Base-by-base conservation (phyloP, 2,329 filamentous ascomycete genomes). In the Geosmithia flava region DNA sequence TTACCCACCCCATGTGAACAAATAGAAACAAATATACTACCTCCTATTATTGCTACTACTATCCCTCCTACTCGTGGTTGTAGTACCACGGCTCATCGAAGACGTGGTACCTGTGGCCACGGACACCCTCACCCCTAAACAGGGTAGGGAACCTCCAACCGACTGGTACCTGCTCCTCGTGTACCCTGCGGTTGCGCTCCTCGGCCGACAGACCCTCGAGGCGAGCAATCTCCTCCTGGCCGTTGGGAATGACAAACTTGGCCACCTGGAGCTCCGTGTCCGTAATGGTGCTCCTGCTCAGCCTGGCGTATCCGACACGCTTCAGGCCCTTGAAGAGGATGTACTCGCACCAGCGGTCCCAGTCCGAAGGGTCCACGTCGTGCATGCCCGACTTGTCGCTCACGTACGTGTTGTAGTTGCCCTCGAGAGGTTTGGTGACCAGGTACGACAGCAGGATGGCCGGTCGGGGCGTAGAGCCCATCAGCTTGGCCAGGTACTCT, bases 271-370 rank as follows among this genome's bases (percentile, higher is more conserved):
- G 74, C 68, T 98, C 93, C 2, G 93, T 98, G 62, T 98, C 93
- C 13, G 93, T 98, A 56, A 98, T 97, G 2, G 87, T 94, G 56
- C 83, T 82, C 56, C 93, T 76, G 58, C 85, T 91, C 47, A 98
- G 83, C 48, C 93, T 75, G 3, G 93, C 93, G 62, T 98, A 98
- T 1, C 88, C 91, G 0, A 85, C 83, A 52, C 91, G 78, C 66
- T 82, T 83, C 52, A 98, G 68, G 13, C 82, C 82, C 72, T 96
- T 96, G 74, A 88, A 98, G 23, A 98, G 70, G 54, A 98, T 96
- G 66, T 98, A 98, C 70, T 98, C 91, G 70, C 93, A 98, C 93
- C 93, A 98, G 48, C 93, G 75, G 64, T 98, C 93, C 89, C 89
- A 95, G 63, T 98, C 93, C 3, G 74, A 82, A 0, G 83, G 78